These are phyloP conservation scores for Hammondia hammondi DNA, from an alignment of 169 alveolate species.

Conservation along the genomic window DNA sequence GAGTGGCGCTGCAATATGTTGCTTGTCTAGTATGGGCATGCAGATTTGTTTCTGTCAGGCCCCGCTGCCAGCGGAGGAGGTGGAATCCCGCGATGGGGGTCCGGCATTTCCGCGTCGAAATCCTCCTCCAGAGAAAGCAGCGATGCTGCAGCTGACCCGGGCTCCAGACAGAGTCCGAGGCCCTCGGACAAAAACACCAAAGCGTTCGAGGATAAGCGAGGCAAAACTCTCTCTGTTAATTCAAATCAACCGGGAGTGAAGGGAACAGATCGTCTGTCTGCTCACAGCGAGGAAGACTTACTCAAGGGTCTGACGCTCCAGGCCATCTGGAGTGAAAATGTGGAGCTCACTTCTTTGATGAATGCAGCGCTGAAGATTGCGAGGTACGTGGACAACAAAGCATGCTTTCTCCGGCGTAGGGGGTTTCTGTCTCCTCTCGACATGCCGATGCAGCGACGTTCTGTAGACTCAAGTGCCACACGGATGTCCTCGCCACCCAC, in stretches of 20 bases:
- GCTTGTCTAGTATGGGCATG: too few relatives aligned
- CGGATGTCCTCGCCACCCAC: too few relatives aligned
- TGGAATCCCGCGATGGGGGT: not conserved
- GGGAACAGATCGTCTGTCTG: conserved; percentile 28
- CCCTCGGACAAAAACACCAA: not conserved
- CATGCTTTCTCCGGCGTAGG: too few relatives aligned
- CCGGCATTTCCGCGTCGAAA: not conserved
- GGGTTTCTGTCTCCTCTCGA: too few relatives aligned
- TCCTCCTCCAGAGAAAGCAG: not conserved
- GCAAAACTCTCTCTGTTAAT: not conserved
- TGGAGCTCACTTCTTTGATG: conserved; percentile 10
- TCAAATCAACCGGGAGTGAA: not conserved
- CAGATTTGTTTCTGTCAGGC: too few relatives aligned
- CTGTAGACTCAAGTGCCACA: too few relatives aligned
- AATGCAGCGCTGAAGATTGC: conserved; percentile 11
- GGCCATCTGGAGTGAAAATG: conserved; percentile 37
- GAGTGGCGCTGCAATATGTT: too few relatives aligned
- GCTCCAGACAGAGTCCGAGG: not conserved
- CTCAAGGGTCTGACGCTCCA: conserved; percentile 15
- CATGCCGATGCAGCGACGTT: too few relatives aligned
- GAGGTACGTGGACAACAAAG: not conserved
- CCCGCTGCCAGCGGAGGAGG: not conserved
- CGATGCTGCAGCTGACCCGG: not conserved
- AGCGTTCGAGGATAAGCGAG: not conserved
- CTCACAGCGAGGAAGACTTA: conserved; percentile 38